Evolutionary conservation across 176 grass and related monocot genomes (phyloP), one percentile per base, ranked within the genome.

Genomic region (Carex myosuroides): DNA sequence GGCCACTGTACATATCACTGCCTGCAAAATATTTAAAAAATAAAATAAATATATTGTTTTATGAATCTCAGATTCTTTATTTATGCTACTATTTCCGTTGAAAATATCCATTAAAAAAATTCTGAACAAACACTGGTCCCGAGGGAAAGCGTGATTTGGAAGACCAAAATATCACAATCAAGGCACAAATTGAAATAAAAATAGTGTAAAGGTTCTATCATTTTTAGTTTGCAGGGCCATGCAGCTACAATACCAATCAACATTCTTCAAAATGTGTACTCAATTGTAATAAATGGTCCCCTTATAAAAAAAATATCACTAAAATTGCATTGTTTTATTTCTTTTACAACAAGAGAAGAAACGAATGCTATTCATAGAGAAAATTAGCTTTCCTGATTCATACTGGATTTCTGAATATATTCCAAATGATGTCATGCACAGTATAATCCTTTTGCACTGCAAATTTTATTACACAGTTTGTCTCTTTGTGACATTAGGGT

Each of bases 21-120:
- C 81, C 81, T 83, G 62, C 81, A 83, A 66, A 54, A 30, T 78
- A 56, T 78, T 57, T 50, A 50, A 46, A 64, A 54, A 83, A 69
- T 8, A 67, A 29, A 14, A 67, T 67, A 14, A 64, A 64, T 53
- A 32, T 69, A 69, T 26, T 32, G 41, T 54, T 48, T 66, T 66
- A 55, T 52, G 41, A 81, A 29, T 41, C 18, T 8, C 29, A 46
- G 79, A 18, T 3, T 0, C 1, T 32, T 33, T 32, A 56, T 55
- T 55, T 78, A 26, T 78, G 71, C 22, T 78, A 57, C 71, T 18
- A 57, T 78, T 78, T 33, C 6, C 0, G 13, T 77, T 77, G 24
- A 12, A 18, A 56, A 77, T 76, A 76, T 76, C 21, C 5, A 32
- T 26, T 8, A 41, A 6, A 13, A 39, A 8, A 41, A 41, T 70